Base-by-base conservation (phyloP, 139 green algal species). In the Monoraphidium neglectum region DNA sequence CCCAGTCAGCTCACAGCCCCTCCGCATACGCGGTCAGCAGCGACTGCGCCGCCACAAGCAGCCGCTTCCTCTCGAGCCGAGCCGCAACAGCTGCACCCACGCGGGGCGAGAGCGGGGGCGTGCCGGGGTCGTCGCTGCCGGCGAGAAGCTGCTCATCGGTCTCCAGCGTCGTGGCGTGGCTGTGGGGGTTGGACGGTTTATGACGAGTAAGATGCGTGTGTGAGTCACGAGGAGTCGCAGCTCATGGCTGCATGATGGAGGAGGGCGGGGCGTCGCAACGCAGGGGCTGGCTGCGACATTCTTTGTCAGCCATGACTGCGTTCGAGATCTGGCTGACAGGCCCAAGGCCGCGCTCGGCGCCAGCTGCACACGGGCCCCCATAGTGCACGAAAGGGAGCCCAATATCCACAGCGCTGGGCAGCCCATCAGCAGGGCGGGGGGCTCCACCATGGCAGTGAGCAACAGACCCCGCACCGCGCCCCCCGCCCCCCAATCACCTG, bases 21-120 rank as follows among this genome's bases (percentile, higher is more conserved):
- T 15, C 54, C 6, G 32, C 70, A 59, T 70, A 77, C n/a, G 68
- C 51, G 28, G 49, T 30, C 18, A 85, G 35, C 63, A 85, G 54
- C 26, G 53, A 10, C 30, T 38, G 16, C 24, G 60, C 72, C 32
- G 60, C 43, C 3, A 30, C 21, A n/a, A 77, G 3, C 72, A 77
- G 43, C 8, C 35, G 63, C 70, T 85, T 85, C 26, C 30, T 40
- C 33, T 85, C 80, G 28, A 85, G 53, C 33, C 80, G 61, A 0
- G 68, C 54, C 21, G 24, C 59, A 12, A 85, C 56, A 21, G 80
- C 80, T 13, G 62, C 57, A 21, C 43, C 33, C 35, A 54, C 21
- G 24, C 80, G 69, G 10, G 64, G 37, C 3, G 59, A 49, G 37
- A 82, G 49, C 49, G 43, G 43, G 43, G 8, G 8, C 43, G 43